A percentile compares a stretch with the other conserved stretches of the same genome.
Evolutionary conservation across 2,329 filamentous ascomycete genomes (phyloP).

Genomic region (Colletotrichum spinosum): DNA sequence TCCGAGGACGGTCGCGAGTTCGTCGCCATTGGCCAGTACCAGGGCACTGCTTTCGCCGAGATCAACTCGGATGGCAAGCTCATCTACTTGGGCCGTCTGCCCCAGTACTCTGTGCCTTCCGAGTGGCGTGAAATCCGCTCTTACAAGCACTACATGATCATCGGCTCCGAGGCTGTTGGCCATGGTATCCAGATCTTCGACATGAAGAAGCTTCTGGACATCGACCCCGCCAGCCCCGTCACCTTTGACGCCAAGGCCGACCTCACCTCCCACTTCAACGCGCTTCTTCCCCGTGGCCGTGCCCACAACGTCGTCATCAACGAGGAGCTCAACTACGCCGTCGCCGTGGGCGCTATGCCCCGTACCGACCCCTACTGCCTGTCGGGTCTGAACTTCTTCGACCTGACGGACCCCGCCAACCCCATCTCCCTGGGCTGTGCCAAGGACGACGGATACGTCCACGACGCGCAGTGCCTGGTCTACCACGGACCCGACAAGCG

Average conservation of each 20-base stretch:
- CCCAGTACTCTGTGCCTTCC: constrained; percentile 56
- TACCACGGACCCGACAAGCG: constrained; percentile 62
- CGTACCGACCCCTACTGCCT: constrained; percentile 50
- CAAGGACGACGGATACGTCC: constrained; percentile 67
- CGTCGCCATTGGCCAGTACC: constrained; percentile 63
- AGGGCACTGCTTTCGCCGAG: constrained; percentile 66
- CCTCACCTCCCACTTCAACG: constrained; percentile 54
- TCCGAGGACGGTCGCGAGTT: constrained; percentile 65
- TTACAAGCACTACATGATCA: constrained; percentile 50
- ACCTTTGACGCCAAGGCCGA: constrained; percentile 55
- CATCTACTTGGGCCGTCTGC: constrained; percentile 64
- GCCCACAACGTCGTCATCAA: constrained; percentile 64
- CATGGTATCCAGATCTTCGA: constrained; percentile 74
- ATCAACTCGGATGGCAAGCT: constrained; percentile 62
- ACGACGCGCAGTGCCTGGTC: constrained; percentile 70
- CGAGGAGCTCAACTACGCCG: constrained; percentile 57
- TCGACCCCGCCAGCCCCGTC: constrained; percentile 56
- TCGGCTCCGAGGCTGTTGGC: constrained; percentile 54
- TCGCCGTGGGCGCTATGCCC: constrained; percentile 52
- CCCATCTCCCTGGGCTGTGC: constrained; percentile 66
- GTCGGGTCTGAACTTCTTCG: constrained; percentile 69
- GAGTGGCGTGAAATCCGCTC: constrained; percentile 65
- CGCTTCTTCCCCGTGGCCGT: constrained; percentile 48
- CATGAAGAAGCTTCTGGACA: constrained; percentile 65
- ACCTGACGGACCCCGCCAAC: constrained; percentile 64